Conservation (phyloP, 139 green algal species). For the Zygnema circumcarinatum region DNA sequence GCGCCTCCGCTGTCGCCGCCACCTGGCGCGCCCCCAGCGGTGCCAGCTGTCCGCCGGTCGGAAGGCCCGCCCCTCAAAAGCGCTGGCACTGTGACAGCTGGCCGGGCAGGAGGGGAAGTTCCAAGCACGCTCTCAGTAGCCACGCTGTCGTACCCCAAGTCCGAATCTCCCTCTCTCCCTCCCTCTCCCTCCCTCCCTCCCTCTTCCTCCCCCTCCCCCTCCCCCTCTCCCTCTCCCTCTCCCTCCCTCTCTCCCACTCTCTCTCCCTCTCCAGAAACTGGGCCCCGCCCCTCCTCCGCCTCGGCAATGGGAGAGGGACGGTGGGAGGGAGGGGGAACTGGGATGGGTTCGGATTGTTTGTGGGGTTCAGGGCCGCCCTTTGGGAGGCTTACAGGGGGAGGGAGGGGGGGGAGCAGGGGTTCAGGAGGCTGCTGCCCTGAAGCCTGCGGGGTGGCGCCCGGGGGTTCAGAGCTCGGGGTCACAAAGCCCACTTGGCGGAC, state of each 20-base stretch:
- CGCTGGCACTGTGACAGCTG: no score
- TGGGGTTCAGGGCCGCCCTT: background rate
- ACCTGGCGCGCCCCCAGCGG: no score
- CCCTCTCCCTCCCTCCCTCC: background rate
- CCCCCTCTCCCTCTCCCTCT: no score
- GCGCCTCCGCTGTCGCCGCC: no score
- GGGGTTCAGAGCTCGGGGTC: background rate
- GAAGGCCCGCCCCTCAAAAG: no score
- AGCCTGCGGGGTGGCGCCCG: background rate
- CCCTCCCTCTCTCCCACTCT: background rate
- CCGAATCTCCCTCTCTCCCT: background rate
- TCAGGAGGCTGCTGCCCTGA: background rate
- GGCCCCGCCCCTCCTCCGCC: background rate
- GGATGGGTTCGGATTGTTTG: background rate
- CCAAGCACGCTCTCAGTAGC: no score
- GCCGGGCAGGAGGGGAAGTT: no score
- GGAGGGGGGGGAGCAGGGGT: slow-evolving; percentile 17
- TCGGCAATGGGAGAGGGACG: background rate
- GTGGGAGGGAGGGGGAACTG: slow-evolving; percentile 1
- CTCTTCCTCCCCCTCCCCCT: background rate
- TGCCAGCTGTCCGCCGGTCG: background rate
- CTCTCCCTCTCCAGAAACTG: no score
- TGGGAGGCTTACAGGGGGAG: background rate
- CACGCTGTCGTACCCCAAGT: no score
- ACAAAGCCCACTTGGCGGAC: slow-evolving; percentile 26